Evolutionary conservation across 2,329 filamentous ascomycete genomes (phyloP), one percentile per base, ranked within the genome.

Genomic region (Aspergillus glaucus): DNA sequence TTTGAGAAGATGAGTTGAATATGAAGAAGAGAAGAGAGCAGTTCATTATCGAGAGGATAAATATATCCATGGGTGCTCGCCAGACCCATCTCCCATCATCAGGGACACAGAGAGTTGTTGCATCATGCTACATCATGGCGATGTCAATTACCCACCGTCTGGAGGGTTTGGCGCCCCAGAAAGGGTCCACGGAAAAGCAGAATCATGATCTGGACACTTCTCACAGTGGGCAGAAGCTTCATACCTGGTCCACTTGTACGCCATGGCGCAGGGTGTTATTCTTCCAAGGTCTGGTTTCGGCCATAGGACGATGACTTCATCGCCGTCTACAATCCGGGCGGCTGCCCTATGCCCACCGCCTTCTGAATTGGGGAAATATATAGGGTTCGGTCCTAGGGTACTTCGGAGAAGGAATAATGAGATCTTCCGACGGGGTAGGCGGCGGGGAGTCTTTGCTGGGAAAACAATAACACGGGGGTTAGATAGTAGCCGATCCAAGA

Each of bases 81-180:
- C 24, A 21, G 22, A 24, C 19, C 26, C 41, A 22, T 26, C 17
- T 30, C 12, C 32, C 24, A 41, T 12, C 36, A 44, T 42, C 43
- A 44, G 34, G 39, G 39, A 34, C 34, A 19, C 19, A 45, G 37
- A 36, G 22, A 30, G 41, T 10, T 19, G 51, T 64, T 62, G 57
- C 62, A 61, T 67, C 63, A 65, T 63, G 49, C 36, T 57, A 59
- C 63, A 67, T 68, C 65, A 68, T 67, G 57, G 44, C 45, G 54
- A 63, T 63, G 62, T 65, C 62, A 65, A 55, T 30, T 21, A 17
- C 17, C 45, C 34, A 21, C 28, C 8, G 9, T 28, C 8, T 40
- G 37, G 9, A 19, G 6, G 17, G 15, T 21, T 19, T 12, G 17
- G 15, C 15, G 37, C 37, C 17, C 37, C 37, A 40, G 37, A 19